Base-by-base conservation (phyloP, 352 stramenopile species). In the Phytophthora rubi region DNA sequence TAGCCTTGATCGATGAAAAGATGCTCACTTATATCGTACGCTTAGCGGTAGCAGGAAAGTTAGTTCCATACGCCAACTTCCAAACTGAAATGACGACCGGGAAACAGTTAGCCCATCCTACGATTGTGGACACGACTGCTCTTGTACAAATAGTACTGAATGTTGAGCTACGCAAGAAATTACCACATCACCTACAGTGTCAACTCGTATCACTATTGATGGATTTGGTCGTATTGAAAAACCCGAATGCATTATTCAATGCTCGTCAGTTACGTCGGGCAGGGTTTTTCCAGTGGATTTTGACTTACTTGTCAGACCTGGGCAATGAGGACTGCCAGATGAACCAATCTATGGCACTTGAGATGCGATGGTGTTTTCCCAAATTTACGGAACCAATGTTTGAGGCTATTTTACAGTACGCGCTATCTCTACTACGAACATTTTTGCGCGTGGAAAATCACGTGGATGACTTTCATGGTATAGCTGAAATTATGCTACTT, bases 211-310 rank as follows among this genome's bases (percentile, higher is more conserved):
- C 65, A 7, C 65, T 81, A 6, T 72, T 95, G 4, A 73, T 81
- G 44, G 64, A 78, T n/a, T 67, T 84, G 3, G 54, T 95, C 6
- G 71, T 82, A 10, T 18, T 59, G 0, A 62, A 67, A 6, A 95
- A 95, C 56, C 81, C 84, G 2, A 95, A 95, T 35, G 75, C 85
- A 9, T 64, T 95, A 12, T 95, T 95, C 58, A 95, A 95, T 57
- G 84, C 78, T 1, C 79, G 87, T 2, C 87, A 93, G 51, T 35
- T 95, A 37, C 82, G 87, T 13, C 76, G 86, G 51, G 66, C 76
- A 4, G 73, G 75, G 1, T 51, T 95, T 2, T 21, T 92, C 1
- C 67, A 65, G 39, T 95, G 87, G 87, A 75, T 89, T 12, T 53
- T 93, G 5, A 51, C 74, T 16, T 91, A 87, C 47, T 16, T 92